Base-by-base conservation (phyloP, 768 basidiomycete genomes). In the Tricholoma terreum region DNA sequence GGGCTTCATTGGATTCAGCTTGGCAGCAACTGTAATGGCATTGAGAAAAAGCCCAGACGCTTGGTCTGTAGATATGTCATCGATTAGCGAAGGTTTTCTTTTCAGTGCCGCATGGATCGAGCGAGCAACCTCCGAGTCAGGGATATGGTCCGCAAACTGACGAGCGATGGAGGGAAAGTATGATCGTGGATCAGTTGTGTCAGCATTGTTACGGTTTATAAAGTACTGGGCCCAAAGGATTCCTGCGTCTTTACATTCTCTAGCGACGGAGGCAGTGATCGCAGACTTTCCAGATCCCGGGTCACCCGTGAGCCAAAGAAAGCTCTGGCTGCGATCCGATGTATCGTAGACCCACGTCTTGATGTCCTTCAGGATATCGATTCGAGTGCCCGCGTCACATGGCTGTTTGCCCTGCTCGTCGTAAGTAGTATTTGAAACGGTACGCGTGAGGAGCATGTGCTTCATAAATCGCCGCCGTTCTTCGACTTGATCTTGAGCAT, bases 121-220 rank as follows among this genome's bases (percentile, higher is more conserved):
- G 2, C 6, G 27, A 7, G 21, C 6, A 15, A 54, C 58, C 0
- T 42, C 52, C 4, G 6, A 4, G 6, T 58, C 58, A 17, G n/a
- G 14, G 14, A n/a, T 2, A 17, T 55, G 58, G 22, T 52, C 30
- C 0, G 57, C 55, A 21, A 62, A 38, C 24, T 65, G 61, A 31
- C 57, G 57, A 27, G 60, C 64, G 30, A 63, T 62, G 17, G 64
- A 59, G 2, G 62, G 64, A 38, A 63, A 63, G 35, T 61, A 65
- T 2, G 52, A 24, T 10, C 34, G 54, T 17, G 61, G 61, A 30
- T 65, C 51, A 7, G 57, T 62, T 0, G 61, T 63, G 21, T 52
- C 21, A 1, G 15, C 55, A 22, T 52, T 53, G 33, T 62, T 64
- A 2, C 61, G 61, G 36, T 61, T 61, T 54, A 64, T 60, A 34